These are phyloP conservation scores for Paracamarosporium sp. DNA, from an alignment of 2,329 filamentous ascomycete genomes.

Conservation along the genomic window DNA sequence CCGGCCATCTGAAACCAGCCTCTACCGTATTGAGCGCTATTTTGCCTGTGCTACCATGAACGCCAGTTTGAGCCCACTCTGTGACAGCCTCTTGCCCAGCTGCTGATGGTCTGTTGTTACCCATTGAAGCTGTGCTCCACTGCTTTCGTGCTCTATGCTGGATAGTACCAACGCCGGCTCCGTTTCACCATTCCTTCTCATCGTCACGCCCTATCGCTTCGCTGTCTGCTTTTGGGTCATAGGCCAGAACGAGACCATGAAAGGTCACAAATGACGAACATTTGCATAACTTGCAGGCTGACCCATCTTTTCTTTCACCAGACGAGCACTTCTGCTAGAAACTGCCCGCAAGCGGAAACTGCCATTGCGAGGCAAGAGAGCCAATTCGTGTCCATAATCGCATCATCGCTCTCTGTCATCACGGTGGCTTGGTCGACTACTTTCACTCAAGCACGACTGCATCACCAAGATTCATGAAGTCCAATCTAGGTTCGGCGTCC, in stretches of 20 bases:
- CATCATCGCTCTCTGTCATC: background rate
- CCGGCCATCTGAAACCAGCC: background rate
- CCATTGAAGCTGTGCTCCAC: slow-evolving; percentile 7
- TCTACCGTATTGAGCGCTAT: background rate
- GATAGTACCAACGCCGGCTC: slow-evolving; percentile 1
- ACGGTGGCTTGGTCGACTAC: background rate
- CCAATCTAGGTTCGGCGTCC: background rate
- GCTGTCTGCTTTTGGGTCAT: background rate
- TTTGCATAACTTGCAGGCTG: background rate
- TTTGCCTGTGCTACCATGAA: slow-evolving; percentile 9
- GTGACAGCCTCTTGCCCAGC: background rate
- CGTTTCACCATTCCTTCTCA: slow-evolving; percentile 3
- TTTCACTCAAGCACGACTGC: background rate
- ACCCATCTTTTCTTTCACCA: background rate
- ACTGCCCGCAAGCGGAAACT: too few relatives aligned
- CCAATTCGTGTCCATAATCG: background rate
- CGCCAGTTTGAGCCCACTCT: slow-evolving; percentile 5
- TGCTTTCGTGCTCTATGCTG: background rate
- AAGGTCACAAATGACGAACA: background rate
- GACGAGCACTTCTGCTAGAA: too few relatives aligned
- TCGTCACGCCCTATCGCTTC: background rate
- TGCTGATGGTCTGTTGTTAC: slow-evolving; percentile 4
- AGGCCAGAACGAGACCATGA: background rate
- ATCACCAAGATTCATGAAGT: background rate
- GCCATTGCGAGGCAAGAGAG: too few relatives aligned